These are phyloP conservation scores for Paramecium caudatum DNA, from an alignment of 73 alveolate species.

Conservation along the genomic window DNA sequence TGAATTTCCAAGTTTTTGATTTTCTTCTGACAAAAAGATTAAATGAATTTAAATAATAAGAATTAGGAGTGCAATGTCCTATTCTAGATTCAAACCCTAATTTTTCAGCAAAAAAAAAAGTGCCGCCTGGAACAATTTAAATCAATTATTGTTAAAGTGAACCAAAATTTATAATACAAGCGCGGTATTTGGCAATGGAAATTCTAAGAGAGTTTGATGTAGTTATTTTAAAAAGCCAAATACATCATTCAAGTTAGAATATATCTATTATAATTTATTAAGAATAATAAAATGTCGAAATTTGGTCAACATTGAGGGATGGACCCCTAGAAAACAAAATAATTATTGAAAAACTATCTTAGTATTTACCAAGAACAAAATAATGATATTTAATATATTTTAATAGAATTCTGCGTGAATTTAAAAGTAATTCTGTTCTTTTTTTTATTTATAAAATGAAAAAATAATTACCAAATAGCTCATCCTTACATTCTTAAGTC, in stretches of 20 bases:
- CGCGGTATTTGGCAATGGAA: neutral
- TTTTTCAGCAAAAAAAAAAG: neutral
- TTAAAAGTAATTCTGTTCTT: too few species aligned
- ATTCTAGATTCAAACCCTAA: neutral
- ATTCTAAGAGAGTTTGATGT: constrained; percentile 11
- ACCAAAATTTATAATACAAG: constrained; percentile 18
- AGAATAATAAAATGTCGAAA: neutral
- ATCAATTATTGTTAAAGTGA: constrained; percentile 10
- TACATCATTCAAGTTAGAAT: constrained; percentile 17
- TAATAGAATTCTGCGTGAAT: too few species aligned
- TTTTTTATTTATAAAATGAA: too few species aligned
- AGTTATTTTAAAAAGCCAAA: neutral
- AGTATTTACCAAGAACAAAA: too few species aligned
- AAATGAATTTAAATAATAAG: constrained; percentile 7
- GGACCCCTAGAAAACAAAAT: constrained; percentile 43
- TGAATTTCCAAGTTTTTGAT: constrained; percentile 18
- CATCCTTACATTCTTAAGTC: too few species aligned
- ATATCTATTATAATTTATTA: neutral
- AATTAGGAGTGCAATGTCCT: neutral
- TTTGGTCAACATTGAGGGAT: constrained; percentile 28
- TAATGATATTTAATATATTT: too few species aligned
- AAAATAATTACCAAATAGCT: too few species aligned
- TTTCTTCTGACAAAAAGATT: neutral
- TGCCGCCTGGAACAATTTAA: constrained; percentile 1
- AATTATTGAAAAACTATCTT: too few species aligned